These are phyloP conservation scores for Rutstroemia sp. DNA, from an alignment of 2,329 filamentous ascomycete genomes.

Conservation along the genomic window DNA sequence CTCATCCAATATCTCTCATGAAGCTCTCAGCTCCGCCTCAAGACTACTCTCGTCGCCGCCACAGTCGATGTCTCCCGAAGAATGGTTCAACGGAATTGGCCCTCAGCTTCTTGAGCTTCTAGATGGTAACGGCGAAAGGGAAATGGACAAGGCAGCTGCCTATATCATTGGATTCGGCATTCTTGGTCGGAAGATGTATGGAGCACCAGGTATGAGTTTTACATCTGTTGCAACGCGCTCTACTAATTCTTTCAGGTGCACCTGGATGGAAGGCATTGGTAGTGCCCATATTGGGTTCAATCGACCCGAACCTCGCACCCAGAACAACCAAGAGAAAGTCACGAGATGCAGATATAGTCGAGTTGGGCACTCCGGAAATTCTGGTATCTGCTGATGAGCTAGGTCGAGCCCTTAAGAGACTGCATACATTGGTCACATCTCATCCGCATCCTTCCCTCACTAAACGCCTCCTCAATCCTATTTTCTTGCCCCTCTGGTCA, in stretches of 20 bases:
- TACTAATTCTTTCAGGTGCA: slow-evolving; percentile 33
- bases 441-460: slow-evolving; percentile 61
- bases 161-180: slow-evolving; percentile 62
- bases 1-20: slow-evolving; percentile 59
- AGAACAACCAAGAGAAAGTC: neutral
- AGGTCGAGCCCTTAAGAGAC: slow-evolving; percentile 43
- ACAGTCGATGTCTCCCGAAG: slow-evolving; percentile 41
- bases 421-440: slow-evolving; percentile 50
- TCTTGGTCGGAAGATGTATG: slow-evolving; percentile 53
- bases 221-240: slow-evolving; percentile 8
- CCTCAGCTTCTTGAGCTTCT: slow-evolving; percentile 55
- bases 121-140: slow-evolving; percentile 51
- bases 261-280: slow-evolving; percentile 58
- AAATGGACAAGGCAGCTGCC: slow-evolving; percentile 50
- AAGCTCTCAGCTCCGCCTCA: slow-evolving; percentile 57
- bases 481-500: slow-evolving; percentile 55
- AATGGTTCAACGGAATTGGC: slow-evolving; percentile 54
- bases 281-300: slow-evolving; percentile 45
- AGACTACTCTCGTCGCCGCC: slow-evolving; percentile 56
- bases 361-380: slow-evolving; percentile 15
- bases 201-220: slow-evolving; percentile 47
- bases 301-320: slow-evolving; percentile 36
- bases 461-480: slow-evolving; percentile 50
- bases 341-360: slow-evolving; percentile 13
- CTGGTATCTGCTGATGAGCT: slow-evolving; percentile 40